Conservation (phyloP, 345 rosid genomes). For the Combretum micranthum region DNA sequence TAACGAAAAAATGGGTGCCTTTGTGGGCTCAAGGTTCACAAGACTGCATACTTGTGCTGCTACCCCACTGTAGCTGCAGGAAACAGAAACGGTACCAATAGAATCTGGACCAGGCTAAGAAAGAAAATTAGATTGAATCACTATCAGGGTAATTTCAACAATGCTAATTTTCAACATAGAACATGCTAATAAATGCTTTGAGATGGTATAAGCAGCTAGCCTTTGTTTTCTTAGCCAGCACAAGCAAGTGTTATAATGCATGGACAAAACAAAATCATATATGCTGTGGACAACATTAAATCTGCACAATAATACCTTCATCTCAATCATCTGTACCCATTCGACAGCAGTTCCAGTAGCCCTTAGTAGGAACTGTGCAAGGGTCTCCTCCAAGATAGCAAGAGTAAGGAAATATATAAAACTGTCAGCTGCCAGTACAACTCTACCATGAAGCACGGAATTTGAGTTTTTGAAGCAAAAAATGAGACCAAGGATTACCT, state of each 20-base stretch:
- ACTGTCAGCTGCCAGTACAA: not conserved
- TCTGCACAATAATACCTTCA: constrained; percentile 55
- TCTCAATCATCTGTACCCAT: constrained; percentile 99
- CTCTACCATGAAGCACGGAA: not conserved
- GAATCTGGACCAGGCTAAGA: constrained; percentile 99
- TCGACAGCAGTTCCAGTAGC: constrained; percentile 99
- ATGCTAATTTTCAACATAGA: no score
- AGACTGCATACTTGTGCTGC: constrained; percentile 99
- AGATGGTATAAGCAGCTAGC: no score
- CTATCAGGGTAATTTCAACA: no score
- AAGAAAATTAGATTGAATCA: not conserved
- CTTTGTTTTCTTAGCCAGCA: not conserved
- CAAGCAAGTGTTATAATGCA: not conserved
- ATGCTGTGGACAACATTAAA: not conserved
- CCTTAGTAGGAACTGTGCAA: constrained; percentile 88
- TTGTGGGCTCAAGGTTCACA: constrained; percentile 95
- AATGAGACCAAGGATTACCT: constrained; percentile 38
- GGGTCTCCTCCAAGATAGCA: constrained; percentile 91
- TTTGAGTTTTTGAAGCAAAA: not conserved
- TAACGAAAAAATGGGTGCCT: constrained; percentile 33
- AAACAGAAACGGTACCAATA: constrained; percentile 96
- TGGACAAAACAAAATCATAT: not conserved
- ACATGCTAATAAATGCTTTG: no score
- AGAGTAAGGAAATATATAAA: constrained; percentile 33
- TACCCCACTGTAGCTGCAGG: constrained; percentile 92